phyloP scores from a whole-genome alignment of 2,329 filamentous ascomycete species.

The Hymenoscyphus scutula region DNA sequence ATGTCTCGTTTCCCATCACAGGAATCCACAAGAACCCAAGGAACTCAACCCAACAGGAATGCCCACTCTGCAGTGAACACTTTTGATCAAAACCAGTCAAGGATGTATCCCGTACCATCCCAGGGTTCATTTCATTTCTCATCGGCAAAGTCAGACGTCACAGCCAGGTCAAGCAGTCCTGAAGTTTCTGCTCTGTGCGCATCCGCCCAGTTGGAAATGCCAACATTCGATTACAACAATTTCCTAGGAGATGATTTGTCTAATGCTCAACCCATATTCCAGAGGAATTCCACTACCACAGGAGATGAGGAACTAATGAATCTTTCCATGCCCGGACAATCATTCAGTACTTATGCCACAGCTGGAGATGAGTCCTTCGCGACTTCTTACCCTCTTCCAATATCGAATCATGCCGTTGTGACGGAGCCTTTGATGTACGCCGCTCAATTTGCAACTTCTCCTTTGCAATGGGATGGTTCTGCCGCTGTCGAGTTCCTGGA shows the following conservation, averaged over 20 bases:
- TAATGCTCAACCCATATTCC: constrained; percentile 25
- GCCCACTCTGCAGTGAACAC: constrained; percentile 27
- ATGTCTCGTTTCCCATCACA: constrained; percentile 35
- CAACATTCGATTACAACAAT: constrained; percentile 29
- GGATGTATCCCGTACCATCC: constrained; percentile 30
- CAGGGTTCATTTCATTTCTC: constrained; percentile 35
- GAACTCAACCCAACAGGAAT: constrained; percentile 31
- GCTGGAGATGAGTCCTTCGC: constrained; percentile 27
- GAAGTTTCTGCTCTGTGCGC: constrained; percentile 31
- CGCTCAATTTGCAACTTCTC: constrained; percentile 18
- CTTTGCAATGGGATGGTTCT: constrained; percentile 30
- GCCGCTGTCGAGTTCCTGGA: constrained; percentile 25
- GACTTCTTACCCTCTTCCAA: constrained; percentile 15
- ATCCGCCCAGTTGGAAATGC: constrained; percentile 33
- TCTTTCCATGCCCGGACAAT: constrained; percentile 26
- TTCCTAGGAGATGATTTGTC: constrained; percentile 32
- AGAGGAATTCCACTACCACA: constrained; percentile 26
- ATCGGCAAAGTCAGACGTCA: constrained; percentile 34
- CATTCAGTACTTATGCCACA: constrained; percentile 27
- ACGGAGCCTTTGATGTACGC: constrained; percentile 29
- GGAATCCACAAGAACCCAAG: constrained; percentile 26
- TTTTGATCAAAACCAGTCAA: constrained; percentile 33
- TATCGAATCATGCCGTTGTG: constrained; percentile 23
- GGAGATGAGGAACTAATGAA: constrained; percentile 20
- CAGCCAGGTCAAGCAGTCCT: constrained; percentile 35